Evolutionary conservation across 2,329 filamentous ascomycete genomes (phyloP).

Genomic region (Neofusicoccum sp.): DNA sequence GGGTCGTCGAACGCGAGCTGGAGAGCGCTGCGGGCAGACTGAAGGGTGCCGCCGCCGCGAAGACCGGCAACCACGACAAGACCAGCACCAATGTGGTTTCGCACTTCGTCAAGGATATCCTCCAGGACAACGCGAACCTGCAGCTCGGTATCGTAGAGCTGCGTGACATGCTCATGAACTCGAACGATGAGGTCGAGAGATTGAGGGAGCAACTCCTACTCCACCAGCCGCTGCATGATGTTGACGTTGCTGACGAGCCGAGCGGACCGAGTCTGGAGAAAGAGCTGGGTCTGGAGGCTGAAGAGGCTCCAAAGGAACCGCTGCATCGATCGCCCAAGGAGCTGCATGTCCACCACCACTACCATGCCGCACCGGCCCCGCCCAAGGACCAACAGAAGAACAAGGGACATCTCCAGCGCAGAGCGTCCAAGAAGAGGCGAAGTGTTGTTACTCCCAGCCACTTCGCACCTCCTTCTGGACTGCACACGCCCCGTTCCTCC

Average conservation of each 20-base stretch:
- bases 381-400: constrained; percentile 38
- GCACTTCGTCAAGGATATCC: constrained; percentile 91
- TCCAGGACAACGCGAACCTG: constrained; percentile 91
- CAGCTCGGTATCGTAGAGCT: constrained; percentile 90
- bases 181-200: constrained; percentile 89
- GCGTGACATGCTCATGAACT: constrained; percentile 83
- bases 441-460: constrained; percentile 59
- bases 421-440: constrained; percentile 71
- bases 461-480: constrained; percentile 43
- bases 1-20: constrained; percentile 78
- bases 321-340: constrained; percentile 44
- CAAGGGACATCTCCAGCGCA: constrained; percentile 47
- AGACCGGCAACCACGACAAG: constrained; percentile 60
- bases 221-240: constrained; percentile 66
- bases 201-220: constrained; percentile 77
- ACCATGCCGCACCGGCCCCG: constrained; percentile 55
- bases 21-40: constrained; percentile 75
- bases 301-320: constrained; percentile 26
- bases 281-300: constrained; percentile 58
- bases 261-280: constrained; percentile 61
- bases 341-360: constrained; percentile 92
- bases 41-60: constrained; percentile 74
- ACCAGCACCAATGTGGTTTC: constrained; percentile 73
- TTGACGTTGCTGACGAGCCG: constrained; percentile 33
- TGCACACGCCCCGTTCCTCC: constrained; percentile 38